phyloP scores from a whole-genome alignment of 2,329 filamentous ascomycete genomes.

The Aspergillus sojae region DNA sequence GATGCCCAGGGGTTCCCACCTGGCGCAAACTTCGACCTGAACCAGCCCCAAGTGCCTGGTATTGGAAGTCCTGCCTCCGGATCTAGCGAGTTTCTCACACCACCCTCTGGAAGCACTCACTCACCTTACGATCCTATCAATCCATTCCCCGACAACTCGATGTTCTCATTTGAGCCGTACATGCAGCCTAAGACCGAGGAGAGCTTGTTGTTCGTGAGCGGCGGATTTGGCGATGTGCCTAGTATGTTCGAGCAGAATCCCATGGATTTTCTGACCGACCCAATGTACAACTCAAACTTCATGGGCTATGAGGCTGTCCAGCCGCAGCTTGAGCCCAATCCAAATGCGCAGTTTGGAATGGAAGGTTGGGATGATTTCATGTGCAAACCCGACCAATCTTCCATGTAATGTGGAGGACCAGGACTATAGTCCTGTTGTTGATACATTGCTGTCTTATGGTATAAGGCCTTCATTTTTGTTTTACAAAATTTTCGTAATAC shows the following conservation, averaged over 20 bases:
- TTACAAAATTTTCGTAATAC: neutral
- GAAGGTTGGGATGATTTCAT: neutral
- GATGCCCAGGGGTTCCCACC: constrained; percentile 24
- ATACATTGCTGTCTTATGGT: neutral
- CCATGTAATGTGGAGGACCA: neutral
- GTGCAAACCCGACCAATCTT: neutral
- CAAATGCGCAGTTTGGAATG: neutral
- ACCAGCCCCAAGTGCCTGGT: constrained; percentile 32
- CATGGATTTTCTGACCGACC: neutral
- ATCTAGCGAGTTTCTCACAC: constrained; percentile 7
- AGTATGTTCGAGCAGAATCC: constrained; percentile 4
- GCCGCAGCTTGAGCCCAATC: neutral
- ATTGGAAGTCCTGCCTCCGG: constrained; percentile 15
- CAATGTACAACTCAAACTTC: neutral
- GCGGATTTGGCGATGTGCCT: constrained; percentile 3
- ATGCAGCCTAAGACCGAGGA: constrained; percentile 6
- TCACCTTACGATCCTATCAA: constrained; percentile 9
- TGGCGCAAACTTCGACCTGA: constrained; percentile 28
- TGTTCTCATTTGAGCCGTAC: constrained; percentile 5
- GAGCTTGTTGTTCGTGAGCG: constrained; percentile 7
- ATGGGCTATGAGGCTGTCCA: neutral
- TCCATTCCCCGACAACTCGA: constrained; percentile 5
- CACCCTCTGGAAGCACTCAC: constrained; percentile 1
- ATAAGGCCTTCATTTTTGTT: neutral
- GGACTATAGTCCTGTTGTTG: neutral